Evolutionary conservation across 2,329 filamentous ascomycete species (phyloP).

Genomic region (Pseudopyricularia cyperi): DNA sequence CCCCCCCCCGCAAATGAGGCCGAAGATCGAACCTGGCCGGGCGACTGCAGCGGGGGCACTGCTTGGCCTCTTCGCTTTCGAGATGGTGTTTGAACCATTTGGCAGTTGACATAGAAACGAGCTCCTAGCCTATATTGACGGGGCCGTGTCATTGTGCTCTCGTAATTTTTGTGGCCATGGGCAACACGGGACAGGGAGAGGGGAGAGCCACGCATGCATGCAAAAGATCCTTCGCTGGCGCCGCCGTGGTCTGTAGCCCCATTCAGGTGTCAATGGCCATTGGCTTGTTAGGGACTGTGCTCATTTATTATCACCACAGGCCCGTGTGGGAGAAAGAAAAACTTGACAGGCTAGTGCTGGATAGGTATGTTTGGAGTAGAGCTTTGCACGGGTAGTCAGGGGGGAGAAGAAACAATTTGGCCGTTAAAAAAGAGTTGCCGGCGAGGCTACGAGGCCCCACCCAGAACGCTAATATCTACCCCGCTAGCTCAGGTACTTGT

Average conservation of each 20-base stretch:
- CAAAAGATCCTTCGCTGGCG: not conserved
- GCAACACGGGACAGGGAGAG: not conserved
- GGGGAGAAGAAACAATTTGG: not conserved
- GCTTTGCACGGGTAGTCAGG: not conserved
- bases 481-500: no score
- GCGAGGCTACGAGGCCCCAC: no score
- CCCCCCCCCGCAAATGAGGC: not conserved
- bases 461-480: no score
- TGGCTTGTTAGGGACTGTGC: not conserved
- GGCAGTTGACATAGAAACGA: not conserved
- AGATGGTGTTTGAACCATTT: not conserved
- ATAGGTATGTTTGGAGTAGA: not conserved
- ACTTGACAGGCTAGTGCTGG: not conserved
- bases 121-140: not conserved
- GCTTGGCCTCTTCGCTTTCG: not conserved
- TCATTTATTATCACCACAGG: not conserved
- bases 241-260: not conserved
- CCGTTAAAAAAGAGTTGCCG: not conserved
- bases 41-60: not conserved
- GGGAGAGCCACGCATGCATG: not conserved
- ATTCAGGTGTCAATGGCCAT: not conserved
- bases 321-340: not conserved
- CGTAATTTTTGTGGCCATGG: not conserved
- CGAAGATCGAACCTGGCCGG: not conserved
- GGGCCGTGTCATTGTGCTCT: not conserved